A percentile compares a stretch with the other conserved stretches of the same genome.
Evolutionary conservation across 306 rosid species (phyloP).

Genomic region (Prunus mume): DNA sequence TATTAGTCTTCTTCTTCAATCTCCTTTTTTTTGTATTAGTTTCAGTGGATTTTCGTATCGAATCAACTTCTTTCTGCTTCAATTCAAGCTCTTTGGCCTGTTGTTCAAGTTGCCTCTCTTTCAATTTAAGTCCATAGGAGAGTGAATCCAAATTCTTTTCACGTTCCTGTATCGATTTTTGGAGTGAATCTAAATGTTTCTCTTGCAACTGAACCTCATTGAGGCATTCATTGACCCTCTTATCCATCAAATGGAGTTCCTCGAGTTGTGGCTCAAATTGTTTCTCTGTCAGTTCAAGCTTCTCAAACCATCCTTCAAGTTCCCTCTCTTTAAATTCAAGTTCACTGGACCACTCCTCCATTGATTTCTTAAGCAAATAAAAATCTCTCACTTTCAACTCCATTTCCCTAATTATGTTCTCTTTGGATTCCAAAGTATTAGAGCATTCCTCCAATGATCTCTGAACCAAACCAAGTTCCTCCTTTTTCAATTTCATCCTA

Average conservation of each 20-base stretch:
- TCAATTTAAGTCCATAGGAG: constrained; percentile 24
- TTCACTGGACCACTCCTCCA: constrained; percentile 7
- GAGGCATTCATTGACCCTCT: constrained; percentile 16
- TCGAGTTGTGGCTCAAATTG: not conserved
- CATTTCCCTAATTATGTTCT: not conserved
- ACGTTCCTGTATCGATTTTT: not conserved
- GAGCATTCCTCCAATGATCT: not conserved
- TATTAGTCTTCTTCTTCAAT: not conserved
- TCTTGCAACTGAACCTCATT: constrained; percentile 28
- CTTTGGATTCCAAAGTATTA: not conserved
- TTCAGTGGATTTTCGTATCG: constrained; percentile 1
- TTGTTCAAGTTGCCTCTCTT: constrained; percentile 26
- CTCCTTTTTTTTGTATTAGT: too few species aligned
- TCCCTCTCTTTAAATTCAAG: constrained; percentile 5
- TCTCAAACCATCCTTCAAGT: not conserved
- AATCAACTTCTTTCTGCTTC: constrained; percentile 18
- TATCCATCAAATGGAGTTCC: constrained; percentile 13
- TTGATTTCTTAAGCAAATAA: not conserved
- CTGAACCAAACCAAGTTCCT: not conserved
- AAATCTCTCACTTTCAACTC: not conserved
- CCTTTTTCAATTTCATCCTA: not conserved
- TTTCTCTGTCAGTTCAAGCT: constrained; percentile 5
- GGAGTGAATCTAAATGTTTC: not conserved
- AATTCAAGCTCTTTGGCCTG: constrained; percentile 25
- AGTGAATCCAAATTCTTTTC: constrained; percentile 12